Evolutionary conservation across 768 basidiomycete genomes (phyloP).

Genomic region (Termitomyces sp.): DNA sequence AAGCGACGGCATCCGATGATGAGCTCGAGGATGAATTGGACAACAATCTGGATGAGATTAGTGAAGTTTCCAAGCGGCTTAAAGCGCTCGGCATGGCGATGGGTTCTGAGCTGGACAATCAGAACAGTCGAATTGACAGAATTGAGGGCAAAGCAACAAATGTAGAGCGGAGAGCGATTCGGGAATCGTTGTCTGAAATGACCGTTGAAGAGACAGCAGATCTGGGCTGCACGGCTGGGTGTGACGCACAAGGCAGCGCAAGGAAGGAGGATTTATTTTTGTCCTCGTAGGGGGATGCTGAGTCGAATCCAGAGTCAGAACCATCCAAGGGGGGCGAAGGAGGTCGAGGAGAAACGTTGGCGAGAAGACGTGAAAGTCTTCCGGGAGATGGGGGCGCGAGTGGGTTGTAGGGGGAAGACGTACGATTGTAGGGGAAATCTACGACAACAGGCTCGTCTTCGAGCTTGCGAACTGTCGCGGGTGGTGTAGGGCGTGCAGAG

Average conservation of each 20-base stretch:
- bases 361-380: constrained; percentile 35
- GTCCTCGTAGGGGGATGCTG: constrained; percentile 12
- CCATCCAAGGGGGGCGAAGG: constrained; percentile 21
- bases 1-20: constrained; percentile 85
- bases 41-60: constrained; percentile 84
- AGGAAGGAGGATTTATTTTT: constrained; percentile 7
- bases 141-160: constrained; percentile 75
- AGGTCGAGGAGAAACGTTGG: constrained; percentile 24
- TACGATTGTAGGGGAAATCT: constrained; percentile 21
- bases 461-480: constrained; percentile 23
- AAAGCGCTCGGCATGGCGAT: constrained; percentile 77
- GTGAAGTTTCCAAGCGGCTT: constrained; percentile 69
- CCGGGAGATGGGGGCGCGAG: constrained; percentile 37
- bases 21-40: constrained; percentile 94
- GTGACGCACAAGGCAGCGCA: background rate
- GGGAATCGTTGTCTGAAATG: constrained; percentile 13
- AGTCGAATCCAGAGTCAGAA: constrained; percentile 18
- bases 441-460: constrained; percentile 28
- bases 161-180: constrained; percentile 56
- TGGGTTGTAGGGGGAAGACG: constrained; percentile 30
- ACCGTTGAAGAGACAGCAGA: constrained; percentile 6
- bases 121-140: constrained; percentile 74
- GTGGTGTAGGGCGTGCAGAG: constrained; percentile 59
- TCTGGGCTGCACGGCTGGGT: background rate
- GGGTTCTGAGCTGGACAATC: constrained; percentile 83